A percentile compares a stretch with the other conserved stretches of the same genome.
Evolutionary conservation across 192 early-diverging fungal genomes (phyloP).

Genomic region (Mortierella alpina): DNA sequence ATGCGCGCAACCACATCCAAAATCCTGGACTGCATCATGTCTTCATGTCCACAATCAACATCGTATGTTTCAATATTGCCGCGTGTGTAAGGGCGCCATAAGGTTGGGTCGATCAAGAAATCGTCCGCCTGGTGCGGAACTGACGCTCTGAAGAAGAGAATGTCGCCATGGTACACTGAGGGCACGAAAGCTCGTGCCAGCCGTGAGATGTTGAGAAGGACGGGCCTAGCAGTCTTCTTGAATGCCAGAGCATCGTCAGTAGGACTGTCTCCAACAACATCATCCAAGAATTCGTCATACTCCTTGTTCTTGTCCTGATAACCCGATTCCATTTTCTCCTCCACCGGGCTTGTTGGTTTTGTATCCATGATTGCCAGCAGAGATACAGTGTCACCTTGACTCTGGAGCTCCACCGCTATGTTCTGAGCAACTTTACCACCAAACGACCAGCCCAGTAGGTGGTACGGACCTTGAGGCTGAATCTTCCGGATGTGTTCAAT

Average conservation of each 20-base stretch:
- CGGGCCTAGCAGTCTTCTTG: no score
- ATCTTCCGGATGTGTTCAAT: constrained; percentile 10
- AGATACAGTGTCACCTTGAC: background rate
- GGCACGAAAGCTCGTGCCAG: background rate
- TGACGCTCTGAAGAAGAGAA: constrained; percentile 3
- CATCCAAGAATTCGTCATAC: background rate
- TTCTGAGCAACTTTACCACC: constrained; percentile 3
- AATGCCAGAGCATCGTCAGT: no score
- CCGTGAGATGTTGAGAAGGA: no score
- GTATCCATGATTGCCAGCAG: constrained; percentile 20
- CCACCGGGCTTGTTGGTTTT: background rate
- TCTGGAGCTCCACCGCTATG: constrained; percentile 13
- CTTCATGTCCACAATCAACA: background rate
- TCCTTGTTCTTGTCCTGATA: background rate
- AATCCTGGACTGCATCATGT: background rate
- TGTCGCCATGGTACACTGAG: background rate
- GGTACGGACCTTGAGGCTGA: constrained; percentile 19
- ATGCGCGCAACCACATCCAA: background rate
- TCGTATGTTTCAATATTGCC: background rate
- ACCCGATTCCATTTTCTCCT: background rate
- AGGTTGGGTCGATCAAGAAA: background rate
- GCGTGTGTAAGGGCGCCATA: constrained; percentile 2
- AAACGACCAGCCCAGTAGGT: constrained; percentile 18
- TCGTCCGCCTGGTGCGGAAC: background rate
- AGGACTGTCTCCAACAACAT: no score